A percentile compares a stretch with the other conserved stretches of the same genome.
phyloP scores from a whole-genome alignment of 169 alveolate species.

The Cryptosporidium viatorum region DNA sequence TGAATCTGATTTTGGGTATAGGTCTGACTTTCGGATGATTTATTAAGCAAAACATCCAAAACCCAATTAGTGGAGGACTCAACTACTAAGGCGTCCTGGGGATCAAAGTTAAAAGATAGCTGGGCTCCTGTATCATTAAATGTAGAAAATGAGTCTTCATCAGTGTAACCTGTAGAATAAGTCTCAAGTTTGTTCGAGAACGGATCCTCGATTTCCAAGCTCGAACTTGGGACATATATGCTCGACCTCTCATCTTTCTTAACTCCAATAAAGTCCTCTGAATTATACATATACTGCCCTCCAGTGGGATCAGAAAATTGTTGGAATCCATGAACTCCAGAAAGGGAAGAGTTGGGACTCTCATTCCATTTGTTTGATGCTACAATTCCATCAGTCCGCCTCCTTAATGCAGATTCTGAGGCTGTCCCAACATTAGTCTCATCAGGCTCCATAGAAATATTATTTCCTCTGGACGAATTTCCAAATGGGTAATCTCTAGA shows the following conservation, averaged over 20 bases:
- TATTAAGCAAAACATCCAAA: constrained; percentile 46
- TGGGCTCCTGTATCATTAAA: constrained; percentile 49
- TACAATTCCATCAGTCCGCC: not conserved
- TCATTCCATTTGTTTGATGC: not conserved
- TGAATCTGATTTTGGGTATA: not conserved
- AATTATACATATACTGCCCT: not conserved
- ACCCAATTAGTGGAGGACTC: constrained; percentile 75
- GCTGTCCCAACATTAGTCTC: not conserved
- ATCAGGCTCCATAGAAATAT: not conserved
- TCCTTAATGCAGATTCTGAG: not conserved
- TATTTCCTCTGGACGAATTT: not conserved
- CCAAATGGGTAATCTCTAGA: not conserved
- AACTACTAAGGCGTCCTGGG: constrained; percentile 68
- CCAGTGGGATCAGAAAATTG: not conserved
- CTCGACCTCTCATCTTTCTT: not conserved
- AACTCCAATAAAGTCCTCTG: not conserved
- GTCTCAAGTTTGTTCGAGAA: constrained; percentile 26
- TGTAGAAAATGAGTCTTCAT: constrained; percentile 55
- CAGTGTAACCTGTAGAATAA: constrained; percentile 50
- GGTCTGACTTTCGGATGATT: constrained; percentile 9
- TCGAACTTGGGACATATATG: not conserved
- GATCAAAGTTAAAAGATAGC: constrained; percentile 45
- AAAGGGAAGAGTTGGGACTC: not conserved
- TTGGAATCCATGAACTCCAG: not conserved
- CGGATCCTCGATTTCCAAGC: constrained; percentile 14